phyloP scores from a whole-genome alignment of 139 green algal species.

The Tetraselmis striata region DNA sequence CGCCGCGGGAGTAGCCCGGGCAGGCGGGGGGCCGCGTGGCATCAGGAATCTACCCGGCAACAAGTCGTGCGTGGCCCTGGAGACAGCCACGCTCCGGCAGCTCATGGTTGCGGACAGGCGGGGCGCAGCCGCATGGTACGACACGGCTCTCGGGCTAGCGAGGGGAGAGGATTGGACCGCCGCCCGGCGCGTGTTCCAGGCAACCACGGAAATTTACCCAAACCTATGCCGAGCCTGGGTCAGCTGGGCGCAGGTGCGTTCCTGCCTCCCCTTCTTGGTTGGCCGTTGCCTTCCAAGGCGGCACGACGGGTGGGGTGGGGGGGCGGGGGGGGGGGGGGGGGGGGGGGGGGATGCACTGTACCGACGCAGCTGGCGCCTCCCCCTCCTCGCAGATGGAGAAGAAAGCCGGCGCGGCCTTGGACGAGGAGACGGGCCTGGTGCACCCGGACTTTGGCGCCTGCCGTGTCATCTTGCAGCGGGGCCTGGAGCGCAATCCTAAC shows the following conservation, averaged over 20 bases:
- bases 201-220: neutral
- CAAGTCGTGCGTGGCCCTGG: too few species aligned
- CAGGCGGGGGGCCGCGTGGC: too few species aligned
- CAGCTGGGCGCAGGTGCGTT: neutral
- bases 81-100: neutral
- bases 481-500: conserved; percentile 48
- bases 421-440: conserved; percentile 24
- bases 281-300: neutral
- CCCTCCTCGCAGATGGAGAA: conserved; percentile 41
- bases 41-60: too few species aligned
- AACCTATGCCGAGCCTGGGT: neutral
- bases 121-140: neutral
- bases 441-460: conserved; percentile 11
- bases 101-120: neutral
- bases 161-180: neutral
- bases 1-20: too few species aligned
- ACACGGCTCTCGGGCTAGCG: neutral
- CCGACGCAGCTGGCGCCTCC: too few species aligned
- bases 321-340: too few species aligned
- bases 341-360: too few species aligned
- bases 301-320: neutral
- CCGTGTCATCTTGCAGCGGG: conserved; percentile 52
- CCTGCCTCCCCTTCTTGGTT: neutral
- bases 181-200: neutral
- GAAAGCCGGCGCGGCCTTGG: neutral